Percentiles rank a stretch among this genome's conserved stretches.
Evolutionary conservation across 257 asterid genomes (phyloP).

Genomic region (Hygrophila difformis): DNA sequence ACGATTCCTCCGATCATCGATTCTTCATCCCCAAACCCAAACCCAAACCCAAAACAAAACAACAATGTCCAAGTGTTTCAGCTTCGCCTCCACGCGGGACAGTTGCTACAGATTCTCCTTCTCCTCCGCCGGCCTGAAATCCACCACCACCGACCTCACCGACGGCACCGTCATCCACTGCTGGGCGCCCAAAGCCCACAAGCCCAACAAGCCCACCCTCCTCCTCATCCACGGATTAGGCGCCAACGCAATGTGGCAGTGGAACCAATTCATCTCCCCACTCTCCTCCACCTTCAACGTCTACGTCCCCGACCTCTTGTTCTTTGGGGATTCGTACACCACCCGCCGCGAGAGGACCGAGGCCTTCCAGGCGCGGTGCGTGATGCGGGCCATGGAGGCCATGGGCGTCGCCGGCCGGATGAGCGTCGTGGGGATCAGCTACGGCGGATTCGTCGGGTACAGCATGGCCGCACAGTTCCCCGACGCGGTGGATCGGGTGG

Average conservation of each 20-base stretch:
- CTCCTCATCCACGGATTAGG: constrained; percentile 76
- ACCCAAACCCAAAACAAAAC: too few species aligned
- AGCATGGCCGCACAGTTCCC: constrained; percentile 69
- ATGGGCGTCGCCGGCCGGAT: constrained; percentile 43
- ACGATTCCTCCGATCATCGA: too few species aligned
- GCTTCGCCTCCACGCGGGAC: constrained; percentile 58
- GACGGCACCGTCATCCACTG: constrained; percentile 62
- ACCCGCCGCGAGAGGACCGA: constrained; percentile 51
- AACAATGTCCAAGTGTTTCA: too few species aligned
- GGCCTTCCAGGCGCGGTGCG: constrained; percentile 58
- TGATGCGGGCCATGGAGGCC: constrained; percentile 54
- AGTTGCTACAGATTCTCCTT: constrained; percentile 49
- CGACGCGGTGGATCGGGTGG: constrained; percentile 56
- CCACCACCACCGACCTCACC: constrained; percentile 48
- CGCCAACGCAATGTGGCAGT: constrained; percentile 94
- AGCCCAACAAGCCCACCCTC: constrained; percentile 37
- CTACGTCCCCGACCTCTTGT: constrained; percentile 65
- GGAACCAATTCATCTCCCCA: constrained; percentile 64
- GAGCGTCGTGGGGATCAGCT: constrained; percentile 64
- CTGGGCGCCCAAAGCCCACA: constrained; percentile 64
- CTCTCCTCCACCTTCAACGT: constrained; percentile 61
- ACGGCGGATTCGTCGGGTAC: constrained; percentile 84
- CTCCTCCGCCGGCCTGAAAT: constrained; percentile 53
- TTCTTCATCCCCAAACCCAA: too few species aligned
- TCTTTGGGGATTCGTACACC: constrained; percentile 68